Evolutionary conservation across 306 rosid genomes (phyloP), one percentile per base, ranked within the genome.

Genomic region (Acacia confusa): DNA sequence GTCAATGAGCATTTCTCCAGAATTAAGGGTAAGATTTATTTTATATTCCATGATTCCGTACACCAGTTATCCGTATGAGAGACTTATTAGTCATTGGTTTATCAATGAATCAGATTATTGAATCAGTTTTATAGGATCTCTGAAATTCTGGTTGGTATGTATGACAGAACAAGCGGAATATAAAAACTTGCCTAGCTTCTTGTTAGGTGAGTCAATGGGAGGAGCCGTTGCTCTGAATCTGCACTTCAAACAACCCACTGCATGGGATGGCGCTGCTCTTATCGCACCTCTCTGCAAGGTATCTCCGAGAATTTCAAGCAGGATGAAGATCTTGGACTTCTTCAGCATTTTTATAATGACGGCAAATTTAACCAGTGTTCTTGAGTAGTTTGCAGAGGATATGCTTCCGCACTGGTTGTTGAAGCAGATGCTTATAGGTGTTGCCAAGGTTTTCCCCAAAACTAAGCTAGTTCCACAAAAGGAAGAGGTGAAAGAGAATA

Each of bases 251-350:
- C 97, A 95, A 84, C 97, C 96, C 30, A 81, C 57, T 82, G 88
- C 79, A 30, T 95, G 99, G 99, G 83, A 79, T 75, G 98, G 99
- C 50, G 99, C 98, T 65, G 80, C 94, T 77, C 96, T 95, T 78
- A 92, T 90, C 10, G 99, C 97, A 60, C 98, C 98, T 30, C 90
- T 95, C 86, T 95, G 99, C 92, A 95, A 93, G 91, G 98, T 94
- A 87, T 69, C 65, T 70, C n/a, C 40, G 19, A 74, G 72, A 74
- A 75, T 76, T 70, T 72, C 81, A 64, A 78, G 17, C 53, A 50
- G 24, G 45, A 77, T 9, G 43, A 27, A 24, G 65, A 44, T 48
- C 45, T 20, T 43, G 41, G 12, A 72, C 70, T 70, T 2, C 38
- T 80, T 43, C 61, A 82, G 78, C 66, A 12, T 38, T 70, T 25